Conservation (phyloP, 495 filamentous ascomycete species). For the Lineolata rhizophorae region DNA sequence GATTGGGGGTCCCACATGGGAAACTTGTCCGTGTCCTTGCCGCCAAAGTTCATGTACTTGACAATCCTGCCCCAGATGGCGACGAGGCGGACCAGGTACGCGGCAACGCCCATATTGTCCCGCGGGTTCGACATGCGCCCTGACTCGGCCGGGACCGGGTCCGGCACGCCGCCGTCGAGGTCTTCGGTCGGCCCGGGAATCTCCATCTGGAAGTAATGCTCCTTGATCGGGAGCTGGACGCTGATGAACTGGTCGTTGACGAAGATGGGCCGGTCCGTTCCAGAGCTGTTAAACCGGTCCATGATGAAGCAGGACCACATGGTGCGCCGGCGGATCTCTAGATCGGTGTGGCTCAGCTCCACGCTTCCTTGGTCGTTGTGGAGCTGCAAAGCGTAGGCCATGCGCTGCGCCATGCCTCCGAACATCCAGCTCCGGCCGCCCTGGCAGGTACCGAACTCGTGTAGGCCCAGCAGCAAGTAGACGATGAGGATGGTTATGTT, state of each 20-base stretch:
- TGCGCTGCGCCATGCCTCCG: slow-evolving; percentile 81
- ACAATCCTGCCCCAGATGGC: slow-evolving; percentile 80
- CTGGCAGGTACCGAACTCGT: slow-evolving; percentile 94
- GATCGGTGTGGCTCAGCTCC: slow-evolving; percentile 65
- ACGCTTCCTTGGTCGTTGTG: too few relatives aligned
- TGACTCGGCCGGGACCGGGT: slow-evolving; percentile 37
- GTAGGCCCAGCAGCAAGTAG: slow-evolving; percentile 66
- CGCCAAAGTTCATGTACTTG: slow-evolving; percentile 76
- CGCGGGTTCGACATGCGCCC: slow-evolving; percentile 43
- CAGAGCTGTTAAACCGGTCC: slow-evolving; percentile 94
- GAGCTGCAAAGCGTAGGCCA: slow-evolving; percentile 89
- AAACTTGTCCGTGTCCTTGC: slow-evolving; percentile 47
- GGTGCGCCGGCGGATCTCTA: slow-evolving; percentile 73
- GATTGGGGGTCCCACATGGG: slow-evolving; percentile 67
- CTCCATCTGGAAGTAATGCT: slow-evolving; percentile 76
- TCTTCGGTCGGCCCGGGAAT: slow-evolving; percentile 77
- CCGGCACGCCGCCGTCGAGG: slow-evolving; percentile 48
- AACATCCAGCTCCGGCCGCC: slow-evolving; percentile 90
- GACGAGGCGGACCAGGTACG: slow-evolving; percentile 74
- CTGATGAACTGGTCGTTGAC: slow-evolving; percentile 73
- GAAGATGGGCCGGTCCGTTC: slow-evolving; percentile 83
- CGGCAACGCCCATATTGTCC: slow-evolving; percentile 84
- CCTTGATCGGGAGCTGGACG: slow-evolving; percentile 77
- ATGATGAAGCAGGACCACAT: slow-evolving; percentile 98
- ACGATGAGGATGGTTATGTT: slow-evolving; percentile 91